Base-by-base conservation (phyloP, 345 rosid genomes). In the Salix koriyanagi region DNA sequence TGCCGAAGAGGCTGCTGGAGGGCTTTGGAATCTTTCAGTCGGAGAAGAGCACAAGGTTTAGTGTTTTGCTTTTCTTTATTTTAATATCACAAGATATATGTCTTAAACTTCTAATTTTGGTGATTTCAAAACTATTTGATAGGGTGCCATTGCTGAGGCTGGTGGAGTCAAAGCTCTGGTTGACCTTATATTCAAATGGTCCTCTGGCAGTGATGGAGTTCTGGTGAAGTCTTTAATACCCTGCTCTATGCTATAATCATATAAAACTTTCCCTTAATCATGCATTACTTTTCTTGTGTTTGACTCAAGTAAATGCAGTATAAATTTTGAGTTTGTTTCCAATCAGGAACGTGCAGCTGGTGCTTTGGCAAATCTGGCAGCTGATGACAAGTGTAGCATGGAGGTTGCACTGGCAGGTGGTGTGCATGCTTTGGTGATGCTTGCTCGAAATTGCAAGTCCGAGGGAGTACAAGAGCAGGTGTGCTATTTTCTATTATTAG, bases 331-430 rank as follows among this genome's bases (percentile, higher is more conserved):
- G 54, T 68, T 46, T 52, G 15, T 41, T 52, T 23, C 70, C 50
- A 66, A 26, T 67, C 78, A 85, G 87, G 87, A 85, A 72, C 87
- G 87, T 65, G 87, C 87, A 14, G 84, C 87, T 62, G 87, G 87
- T 61, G 85, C 87, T 16, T 73, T 85, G 21, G 87, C 87, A 25
- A 85, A 85, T 80, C 73, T 85, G 74, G 87, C 84, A 8, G 84
- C 85, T 37, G 85, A 85, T 69, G 82, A 85, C 48, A 85, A 85
- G 69, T 82, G 87, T 61, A 80, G 84, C 82, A 60, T 72, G 69
- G 84, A 85, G 72, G 82, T 85, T 54, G 80, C 76, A 25, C 21
- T 4, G 54, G 83, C 76, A 52, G 83, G 84, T 39, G 85, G 85
- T 66, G 78, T 79, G 15, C 82, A 69, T 25, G 87, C 84, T 60